phyloP scores from a whole-genome alignment of 371 early-diverging fungal species.

The Apophysomyces ossiformis region DNA sequence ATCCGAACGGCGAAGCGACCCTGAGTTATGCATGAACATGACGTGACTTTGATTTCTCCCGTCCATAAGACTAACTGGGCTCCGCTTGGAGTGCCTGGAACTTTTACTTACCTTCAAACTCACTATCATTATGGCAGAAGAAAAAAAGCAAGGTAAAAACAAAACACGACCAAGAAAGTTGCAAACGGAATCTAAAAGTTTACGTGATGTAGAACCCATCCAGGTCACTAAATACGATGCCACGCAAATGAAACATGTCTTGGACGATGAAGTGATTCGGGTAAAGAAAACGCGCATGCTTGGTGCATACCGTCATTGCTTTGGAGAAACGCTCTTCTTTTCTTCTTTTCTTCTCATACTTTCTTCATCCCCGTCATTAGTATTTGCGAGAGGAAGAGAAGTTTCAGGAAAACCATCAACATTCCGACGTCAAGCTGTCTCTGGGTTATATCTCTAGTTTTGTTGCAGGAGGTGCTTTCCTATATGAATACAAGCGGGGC shows the following conservation, averaged over 20 bases:
- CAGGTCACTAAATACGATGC: conserved; percentile 43
- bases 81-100: too few species aligned
- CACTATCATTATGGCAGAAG: too few species aligned
- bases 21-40: too few species aligned
- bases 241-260: conserved; percentile 44
- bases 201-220: conserved; percentile 25
- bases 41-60: too few species aligned
- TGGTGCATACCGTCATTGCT: neutral
- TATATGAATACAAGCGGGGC: conserved; percentile 44
- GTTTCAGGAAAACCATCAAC: conserved; percentile 36
- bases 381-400: conserved; percentile 25
- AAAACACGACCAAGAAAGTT: too few species aligned
- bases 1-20: too few species aligned
- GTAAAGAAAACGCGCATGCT: conserved; percentile 23
- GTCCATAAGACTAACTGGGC: too few species aligned
- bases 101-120: too few species aligned
- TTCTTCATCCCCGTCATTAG: conserved; percentile 11
- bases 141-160: too few species aligned
- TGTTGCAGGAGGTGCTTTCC: conserved; percentile 42
- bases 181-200: too few species aligned
- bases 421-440: conserved; percentile 46
- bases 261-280: conserved; percentile 48
- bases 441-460: conserved; percentile 46
- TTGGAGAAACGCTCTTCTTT: neutral
- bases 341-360: neutral